These are phyloP conservation scores for Cudoniella acicularis DNA, from an alignment of 495 filamentous ascomycete species.

Conservation along the genomic window DNA sequence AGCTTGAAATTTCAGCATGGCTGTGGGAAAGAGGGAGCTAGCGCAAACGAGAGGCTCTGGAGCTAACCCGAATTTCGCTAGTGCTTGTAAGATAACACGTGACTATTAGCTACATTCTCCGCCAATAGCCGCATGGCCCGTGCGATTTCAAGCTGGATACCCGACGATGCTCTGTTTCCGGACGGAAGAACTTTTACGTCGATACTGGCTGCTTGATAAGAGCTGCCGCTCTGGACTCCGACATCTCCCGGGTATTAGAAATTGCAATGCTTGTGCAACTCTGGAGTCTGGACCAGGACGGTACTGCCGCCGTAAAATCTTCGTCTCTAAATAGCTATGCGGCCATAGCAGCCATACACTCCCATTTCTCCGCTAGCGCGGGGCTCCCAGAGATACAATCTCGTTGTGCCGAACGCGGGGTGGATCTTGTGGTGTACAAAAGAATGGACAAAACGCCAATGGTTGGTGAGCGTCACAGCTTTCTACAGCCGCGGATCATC, in stretches of 20 bases:
- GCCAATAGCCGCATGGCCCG: too few species aligned
- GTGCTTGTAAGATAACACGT: too few species aligned
- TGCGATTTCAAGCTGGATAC: too few species aligned
- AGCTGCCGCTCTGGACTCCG: background rate
- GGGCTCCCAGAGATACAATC: background rate
- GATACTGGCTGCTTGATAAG: background rate
- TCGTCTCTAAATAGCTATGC: too few species aligned
- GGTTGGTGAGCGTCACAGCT: background rate
- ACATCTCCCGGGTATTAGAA: background rate
- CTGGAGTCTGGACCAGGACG: too few species aligned
- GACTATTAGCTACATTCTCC: too few species aligned
- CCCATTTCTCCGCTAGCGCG: conserved; percentile 10
- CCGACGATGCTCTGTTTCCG: too few species aligned
- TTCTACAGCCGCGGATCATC: conserved; percentile 5
- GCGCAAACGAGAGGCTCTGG: too few species aligned
- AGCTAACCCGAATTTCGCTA: too few species aligned
- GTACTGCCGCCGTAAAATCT: conserved; percentile 13
- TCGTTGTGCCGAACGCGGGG: conserved; percentile 24
- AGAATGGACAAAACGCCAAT: background rate
- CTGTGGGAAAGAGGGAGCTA: background rate
- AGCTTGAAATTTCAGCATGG: conserved; percentile 15
- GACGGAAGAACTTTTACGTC: background rate
- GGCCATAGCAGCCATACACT: too few species aligned
- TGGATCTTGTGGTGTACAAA: background rate
- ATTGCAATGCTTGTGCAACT: background rate